Base-by-base conservation (phyloP, 2,329 filamentous ascomycete species). In the Apiospora hydei region DNA sequence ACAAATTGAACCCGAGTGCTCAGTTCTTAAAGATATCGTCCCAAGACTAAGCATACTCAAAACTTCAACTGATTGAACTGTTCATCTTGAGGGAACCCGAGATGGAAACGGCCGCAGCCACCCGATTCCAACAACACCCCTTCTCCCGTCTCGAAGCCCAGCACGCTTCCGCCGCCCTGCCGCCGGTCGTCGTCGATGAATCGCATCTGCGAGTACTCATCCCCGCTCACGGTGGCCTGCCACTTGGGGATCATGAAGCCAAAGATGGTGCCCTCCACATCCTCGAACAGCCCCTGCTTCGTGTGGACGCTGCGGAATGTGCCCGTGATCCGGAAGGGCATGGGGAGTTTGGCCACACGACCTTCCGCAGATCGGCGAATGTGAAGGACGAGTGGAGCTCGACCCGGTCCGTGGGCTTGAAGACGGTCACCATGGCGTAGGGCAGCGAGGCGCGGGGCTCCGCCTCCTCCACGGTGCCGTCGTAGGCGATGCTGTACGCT, bases 341-440 rank as follows among this genome's bases (percentile, higher is more conserved):
- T 34, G 14, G 44, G 41, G 66, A 46, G n/a, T 68, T 68, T 1
- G 66, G 41, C 66, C 41, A 44, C 7, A 1, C 66, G 13, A 47
- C 41, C 14, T 44, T 47, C 14, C 38, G 66, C 24, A 68, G 41
- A 21, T 64, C 57, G 66, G 10, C 66, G n/a, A 68, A 47, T 7
- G 57, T 64, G 57, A 64, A 64, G 34, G 34, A 64, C 16, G 34
- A 64, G 34, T n/a, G 18, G 3, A 64, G 57, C 34, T 41, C 57
- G 3, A 24, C 30, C 57, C 34, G 57, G 34, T 64, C 34, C 34
- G 57, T 64, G n/a, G 66, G 66, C 43, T 47, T 41, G 24, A 68
- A 68, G 41, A 68, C 66, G 41, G 41, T 68, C 41, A 68, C 66
- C 66, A 68, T 68, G 41, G 66, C 66, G 44, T 46, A 68, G 66